phyloP scores from a whole-genome alignment of 768 basidiomycete genomes.

The Lactarius deliciosus region DNA sequence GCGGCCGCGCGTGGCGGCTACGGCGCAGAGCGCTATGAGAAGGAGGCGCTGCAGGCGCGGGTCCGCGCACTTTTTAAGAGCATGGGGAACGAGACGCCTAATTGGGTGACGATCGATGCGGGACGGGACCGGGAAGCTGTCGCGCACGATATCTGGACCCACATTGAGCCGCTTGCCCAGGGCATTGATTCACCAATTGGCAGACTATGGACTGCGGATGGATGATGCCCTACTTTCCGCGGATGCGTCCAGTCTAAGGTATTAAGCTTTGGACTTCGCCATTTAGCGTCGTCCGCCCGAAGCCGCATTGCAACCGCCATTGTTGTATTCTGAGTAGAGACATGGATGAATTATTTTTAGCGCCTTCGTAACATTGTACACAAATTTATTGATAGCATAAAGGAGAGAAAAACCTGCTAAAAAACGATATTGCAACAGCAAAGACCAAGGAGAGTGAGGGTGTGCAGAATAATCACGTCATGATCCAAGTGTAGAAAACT shows the following conservation, averaged over 20 bases:
- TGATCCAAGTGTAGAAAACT: conserved; percentile 17
- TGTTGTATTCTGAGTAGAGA: not conserved
- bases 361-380: conserved; percentile 23
- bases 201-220: conserved; percentile 60
- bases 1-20: conserved; percentile 75
- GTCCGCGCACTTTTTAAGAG: conserved; percentile 61
- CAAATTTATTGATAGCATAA: conserved; percentile 25
- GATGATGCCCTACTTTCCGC: conserved; percentile 9
- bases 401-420: conserved; percentile 18
- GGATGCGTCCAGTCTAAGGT: not conserved
- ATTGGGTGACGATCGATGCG: conserved; percentile 63
- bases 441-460: conserved; percentile 15
- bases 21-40: conserved; percentile 87
- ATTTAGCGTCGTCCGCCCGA: not conserved
- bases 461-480: conserved; percentile 15
- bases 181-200: conserved; percentile 44
- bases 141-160: conserved; percentile 53
- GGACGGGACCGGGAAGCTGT: conserved; percentile 51
- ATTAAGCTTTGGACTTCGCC: not conserved
- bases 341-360: conserved; percentile 17
- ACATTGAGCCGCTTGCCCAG: conserved; percentile 45
- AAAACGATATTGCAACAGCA: conserved; percentile 18
- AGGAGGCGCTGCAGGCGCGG: conserved; percentile 65
- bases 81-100: conserved; percentile 42
- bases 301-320: not conserved